Evolutionary conservation across 1,284 basidiomycete genomes (phyloP), one percentile per base, ranked within the genome.

Genomic region (Malassezia psittaci): DNA sequence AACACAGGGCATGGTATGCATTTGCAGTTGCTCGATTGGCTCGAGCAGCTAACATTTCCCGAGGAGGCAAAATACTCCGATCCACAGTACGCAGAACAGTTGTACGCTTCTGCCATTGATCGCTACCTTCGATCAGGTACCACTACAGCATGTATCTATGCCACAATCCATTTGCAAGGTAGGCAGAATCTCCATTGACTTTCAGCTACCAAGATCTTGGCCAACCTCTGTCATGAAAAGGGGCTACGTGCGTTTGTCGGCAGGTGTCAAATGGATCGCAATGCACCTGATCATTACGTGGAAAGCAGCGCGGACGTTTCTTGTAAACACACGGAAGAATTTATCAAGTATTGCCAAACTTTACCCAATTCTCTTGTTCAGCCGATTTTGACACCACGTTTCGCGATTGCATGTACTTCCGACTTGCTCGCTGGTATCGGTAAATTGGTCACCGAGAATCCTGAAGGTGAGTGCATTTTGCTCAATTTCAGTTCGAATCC

Each of bases 111-210:
- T 12, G 86, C 90, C 29, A 86, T 96, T 19, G 79, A 81, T 54
- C 80, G 87, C 15, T 80, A 84, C 19, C 81, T 96, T 41, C 81
- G 86, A 61, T 53, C 49, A 16, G 60, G 45, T 16, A 94, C 90
- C 0, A 93, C 90, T 0, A 94, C 90, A 0, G 88, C 85, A 63
- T 93, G 88, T 75, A 94, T 94, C 76, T 96, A 89, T 74, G 87
- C 83, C 11, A 86, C 85, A 0, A 75, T 93, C 5, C 89, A 98
- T 75, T 77, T 85, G 16, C 85, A 87, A 58, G 47, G 47, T 48
- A 48, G 6, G 47, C 38, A 7, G 39, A 15, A 16, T n/a, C 12
- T 4, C 24, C 11, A 21, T 18, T 35, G 3, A 47, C 32, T 16
- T 11, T 3, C 12, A 48, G 82, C 85, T 0, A 88, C 87, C 9